Conservation (phyloP, 257 asterid species). For the Rehmannia glutinosa region DNA sequence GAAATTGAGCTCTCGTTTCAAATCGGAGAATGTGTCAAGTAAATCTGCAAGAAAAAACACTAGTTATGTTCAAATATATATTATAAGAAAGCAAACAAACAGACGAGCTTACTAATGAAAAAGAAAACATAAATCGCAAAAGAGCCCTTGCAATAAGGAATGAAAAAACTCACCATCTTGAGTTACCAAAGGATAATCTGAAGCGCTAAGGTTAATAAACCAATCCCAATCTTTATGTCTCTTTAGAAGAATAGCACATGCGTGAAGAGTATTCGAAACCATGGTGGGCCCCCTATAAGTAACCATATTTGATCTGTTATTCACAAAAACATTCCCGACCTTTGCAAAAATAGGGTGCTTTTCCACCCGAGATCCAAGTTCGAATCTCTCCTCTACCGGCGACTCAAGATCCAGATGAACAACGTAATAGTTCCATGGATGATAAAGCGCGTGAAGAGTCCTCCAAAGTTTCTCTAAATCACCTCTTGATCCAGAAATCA, state of each 20-base stretch:
- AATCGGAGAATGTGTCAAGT: slow-evolving; percentile 43
- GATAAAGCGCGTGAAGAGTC: slow-evolving; percentile 72
- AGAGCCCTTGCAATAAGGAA: not conserved
- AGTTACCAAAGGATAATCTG: slow-evolving; percentile 98
- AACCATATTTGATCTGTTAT: slow-evolving; percentile 77
- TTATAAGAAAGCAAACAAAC: not conserved
- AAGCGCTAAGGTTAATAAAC: slow-evolving; percentile 96
- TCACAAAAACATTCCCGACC: slow-evolving; percentile 72
- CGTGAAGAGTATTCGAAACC: slow-evolving; percentile 95
- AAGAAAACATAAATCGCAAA: slow-evolving; percentile 3
- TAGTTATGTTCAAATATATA: not conserved
- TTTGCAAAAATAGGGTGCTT: slow-evolving; percentile 46
- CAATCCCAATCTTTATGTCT: slow-evolving; percentile 84
- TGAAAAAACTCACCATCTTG: slow-evolving; percentile 82
- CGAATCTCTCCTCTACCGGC: slow-evolving; percentile 69
- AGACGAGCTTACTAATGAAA: not conserved
- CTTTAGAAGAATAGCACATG: slow-evolving; percentile 88
- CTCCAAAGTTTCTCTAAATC: slow-evolving; percentile 91
- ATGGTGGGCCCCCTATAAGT: slow-evolving; percentile 96
- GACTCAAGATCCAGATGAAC: slow-evolving; percentile 91
- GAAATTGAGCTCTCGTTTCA: slow-evolving; percentile 57
- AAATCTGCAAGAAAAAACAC: slow-evolving; percentile 56
- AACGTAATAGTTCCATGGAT: slow-evolving; percentile 83
- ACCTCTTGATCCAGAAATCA: slow-evolving; percentile 82
- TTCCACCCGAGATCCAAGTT: slow-evolving; percentile 52